These are phyloP conservation scores for Colletotrichum sp. DNA, from an alignment of 2,329 filamentous ascomycete species.

Conservation along the genomic window DNA sequence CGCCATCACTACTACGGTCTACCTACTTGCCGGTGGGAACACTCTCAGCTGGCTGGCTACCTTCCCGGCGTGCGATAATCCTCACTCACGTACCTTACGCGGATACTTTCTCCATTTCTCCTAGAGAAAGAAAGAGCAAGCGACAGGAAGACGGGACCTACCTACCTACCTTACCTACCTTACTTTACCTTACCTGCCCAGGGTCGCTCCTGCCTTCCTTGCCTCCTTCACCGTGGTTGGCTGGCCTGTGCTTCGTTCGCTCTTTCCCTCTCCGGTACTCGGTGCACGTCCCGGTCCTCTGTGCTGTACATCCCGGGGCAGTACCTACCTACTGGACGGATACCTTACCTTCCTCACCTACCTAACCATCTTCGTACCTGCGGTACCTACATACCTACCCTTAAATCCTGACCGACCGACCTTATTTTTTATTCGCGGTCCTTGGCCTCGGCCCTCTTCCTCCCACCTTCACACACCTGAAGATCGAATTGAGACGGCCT, in stretches of 20 bases:
- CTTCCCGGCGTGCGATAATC: neutral
- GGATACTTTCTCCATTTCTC: neutral
- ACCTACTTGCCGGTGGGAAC: neutral
- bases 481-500: neutral
- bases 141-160: neutral
- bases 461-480: slow-evolving; percentile 20
- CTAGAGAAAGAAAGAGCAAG: neutral
- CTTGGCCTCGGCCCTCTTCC: slow-evolving; percentile 21
- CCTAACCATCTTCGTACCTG: neutral
- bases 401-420: slow-evolving; percentile 20
- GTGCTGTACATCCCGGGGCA: neutral
- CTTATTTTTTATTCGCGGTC: slow-evolving; percentile 22
- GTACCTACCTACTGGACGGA: neutral
- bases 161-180: neutral
- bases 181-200: neutral
- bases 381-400: neutral
- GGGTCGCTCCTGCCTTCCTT: neutral
- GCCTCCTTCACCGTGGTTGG: neutral
- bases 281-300: slow-evolving; percentile 10
- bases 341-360: neutral
- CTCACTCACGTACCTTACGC: neutral
- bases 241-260: slow-evolving; percentile 4
- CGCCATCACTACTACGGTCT: neutral
- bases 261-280: slow-evolving; percentile 23
- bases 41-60: neutral